Base-by-base conservation (phyloP, 352 stramenopile genomes). In the Phytophthora idaei region DNA sequence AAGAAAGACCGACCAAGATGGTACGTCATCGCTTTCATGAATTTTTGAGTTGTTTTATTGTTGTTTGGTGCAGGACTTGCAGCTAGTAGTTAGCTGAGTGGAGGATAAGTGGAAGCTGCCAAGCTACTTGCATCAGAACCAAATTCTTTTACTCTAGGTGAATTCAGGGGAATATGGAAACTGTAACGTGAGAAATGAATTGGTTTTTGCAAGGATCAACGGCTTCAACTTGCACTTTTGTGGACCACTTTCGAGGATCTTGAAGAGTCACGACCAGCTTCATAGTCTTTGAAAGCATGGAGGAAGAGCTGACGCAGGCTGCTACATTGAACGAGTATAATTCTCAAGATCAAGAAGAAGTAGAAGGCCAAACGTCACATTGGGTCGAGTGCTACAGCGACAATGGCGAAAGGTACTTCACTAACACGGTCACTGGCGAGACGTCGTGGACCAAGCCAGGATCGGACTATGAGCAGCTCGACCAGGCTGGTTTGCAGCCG, bases 401-500 rank as follows among this genome's bases (percentile, higher is more conserved):
- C 11, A 66, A 73, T 44, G 77, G 76, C n/a, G 73, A 85, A 15
- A 53, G 29, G 11, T 89, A 87, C 64, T 86, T 75, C 48, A 73
- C 47, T 21, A 81, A 88, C 46, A 36, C 74, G 1, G 34, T 39
- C n/a, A 84, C 71, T 6, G 75, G 69, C 28, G 81, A 85, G 55
- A 84, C 78, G 31, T 71, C 65, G 27, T 89, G 81, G 81, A 59
- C 64, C 11, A 64, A 74, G 4, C 78, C 77, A 11, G 37, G 17
- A 21, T 56, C 41, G 2, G 52, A 71, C 14, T n/a, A 50, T n/a
- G 42, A 69, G 27, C 34, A 67, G 27, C 21, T 21, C 21, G 32
- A 63, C 11, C 25, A 64, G 7, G 12, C 42, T 34, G 12, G 14
- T 31, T 54, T 11, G 10, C 55, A 54, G 61, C 61, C 28, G n/a